Conservation (phyloP, 441 rosid genomes). For the Pelargonium myrrhifolium region DNA sequence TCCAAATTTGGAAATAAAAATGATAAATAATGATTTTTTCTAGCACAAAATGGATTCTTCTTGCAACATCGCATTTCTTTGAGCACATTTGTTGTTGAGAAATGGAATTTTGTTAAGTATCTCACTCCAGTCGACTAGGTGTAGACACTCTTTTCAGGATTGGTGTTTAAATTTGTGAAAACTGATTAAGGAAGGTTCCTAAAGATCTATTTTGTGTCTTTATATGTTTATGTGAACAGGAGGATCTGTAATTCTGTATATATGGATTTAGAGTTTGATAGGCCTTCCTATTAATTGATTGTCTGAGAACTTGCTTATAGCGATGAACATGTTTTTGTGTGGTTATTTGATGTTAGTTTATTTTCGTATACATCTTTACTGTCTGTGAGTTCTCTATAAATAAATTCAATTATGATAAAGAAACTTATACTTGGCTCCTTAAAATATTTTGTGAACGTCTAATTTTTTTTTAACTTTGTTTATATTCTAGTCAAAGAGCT, state of each 20-base stretch:
- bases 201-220: not conserved
- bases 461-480: not conserved
- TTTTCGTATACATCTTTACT: not conserved
- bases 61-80: not conserved
- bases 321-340: not conserved
- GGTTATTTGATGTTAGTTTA: not conserved
- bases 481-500: conserved; percentile 73
- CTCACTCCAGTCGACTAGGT: too few relatives aligned
- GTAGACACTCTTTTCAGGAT: too few relatives aligned
- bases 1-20: not conserved
- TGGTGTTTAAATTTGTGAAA: too few relatives aligned
- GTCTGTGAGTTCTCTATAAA: too few relatives aligned
- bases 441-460: too few relatives aligned
- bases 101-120: too few relatives aligned
- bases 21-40: not conserved
- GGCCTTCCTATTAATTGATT: not conserved
- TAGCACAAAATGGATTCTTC: not conserved
- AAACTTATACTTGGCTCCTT: too few relatives aligned
- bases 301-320: not conserved
- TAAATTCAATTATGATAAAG: too few relatives aligned
- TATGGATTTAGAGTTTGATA: not conserved
- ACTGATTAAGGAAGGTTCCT: not conserved
- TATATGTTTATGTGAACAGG: not conserved
- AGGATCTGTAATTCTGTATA: not conserved
- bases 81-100: not conserved